A percentile compares a stretch with the other conserved stretches of the same genome.
phyloP scores from a whole-genome alignment of 2,329 filamentous ascomycete genomes.

The Exophiala lecanii-corni region DNA sequence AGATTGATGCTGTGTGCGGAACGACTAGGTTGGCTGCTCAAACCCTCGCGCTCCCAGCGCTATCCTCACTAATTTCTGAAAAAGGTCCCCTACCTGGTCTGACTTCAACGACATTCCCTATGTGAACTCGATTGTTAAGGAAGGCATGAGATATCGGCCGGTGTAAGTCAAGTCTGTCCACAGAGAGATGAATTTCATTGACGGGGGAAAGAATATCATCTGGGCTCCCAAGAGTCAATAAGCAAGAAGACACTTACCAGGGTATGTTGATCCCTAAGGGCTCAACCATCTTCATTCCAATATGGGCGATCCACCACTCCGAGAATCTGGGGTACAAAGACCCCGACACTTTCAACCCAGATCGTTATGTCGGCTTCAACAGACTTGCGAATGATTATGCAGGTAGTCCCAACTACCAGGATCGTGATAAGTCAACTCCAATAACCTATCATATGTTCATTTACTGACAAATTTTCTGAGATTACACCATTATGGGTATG shows the following conservation, averaged over 20 bases:
- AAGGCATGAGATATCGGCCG: constrained; percentile 29
- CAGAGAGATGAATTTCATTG: neutral
- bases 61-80: too few relatives aligned
- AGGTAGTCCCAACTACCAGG: constrained; percentile 3
- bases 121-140: constrained; percentile 29
- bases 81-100: too few relatives aligned
- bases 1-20: constrained; percentile 48
- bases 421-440: constrained; percentile 5
- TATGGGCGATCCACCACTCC: constrained; percentile 31
- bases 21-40: constrained; percentile 31
- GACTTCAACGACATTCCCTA: constrained; percentile 29
- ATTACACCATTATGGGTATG: constrained; percentile 22
- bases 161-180: constrained; percentile 34
- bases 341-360: constrained; percentile 39
- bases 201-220: neutral
- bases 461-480: neutral
- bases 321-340: constrained; percentile 38
- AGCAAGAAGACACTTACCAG: constrained; percentile 35
- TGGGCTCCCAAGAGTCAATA: constrained; percentile 32
- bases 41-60: too few relatives aligned
- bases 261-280: constrained; percentile 44
- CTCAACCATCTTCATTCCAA: constrained; percentile 36
- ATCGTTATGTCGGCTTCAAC: constrained; percentile 46
- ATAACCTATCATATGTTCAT: neutral
- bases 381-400: constrained; percentile 8